Evolutionary conservation across 2,329 filamentous ascomycete species (phyloP), one percentile per base, ranked within the genome.

Genomic region (Claviceps purpurea): DNA sequence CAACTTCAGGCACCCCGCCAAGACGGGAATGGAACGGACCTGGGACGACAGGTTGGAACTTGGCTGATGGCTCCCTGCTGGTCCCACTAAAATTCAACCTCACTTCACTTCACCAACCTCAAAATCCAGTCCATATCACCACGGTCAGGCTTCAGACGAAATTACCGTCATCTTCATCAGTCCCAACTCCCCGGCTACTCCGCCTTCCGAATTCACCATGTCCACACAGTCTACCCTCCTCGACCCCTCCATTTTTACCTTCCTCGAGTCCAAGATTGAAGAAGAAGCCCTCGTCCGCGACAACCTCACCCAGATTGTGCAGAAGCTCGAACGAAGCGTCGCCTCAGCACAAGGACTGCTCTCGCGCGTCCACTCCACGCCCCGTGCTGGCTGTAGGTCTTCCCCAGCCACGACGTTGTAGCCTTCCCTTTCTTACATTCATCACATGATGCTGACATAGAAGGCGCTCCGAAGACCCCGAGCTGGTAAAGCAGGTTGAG

Each of bases 341-440:
- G 81, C 87, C 60, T 82, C 82, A 56, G 84, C 85, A 22, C 87
- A 91, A 62, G 89, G 90, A 45, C 78, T 90, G 51, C 79, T 97
- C 49, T 93, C 91, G 40, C 78, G 88, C 64, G 88, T 93, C 49
- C 93, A 98, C 70, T 93, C 90, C 2, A 95, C 89, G 4, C 83
- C 88, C 13, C 78, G 82, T 55, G 65, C 73, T 22, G 71, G 73
- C 57, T 77, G 76, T 77, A 62, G 56, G 72, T 68, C 51, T 53
- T 52, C 50, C 16, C 34, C 37, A 45, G 30, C 30, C 4, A 34
- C 8, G 30, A 34, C 10, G 22, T 1, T 34, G 10, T 10, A 34
- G 7, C 34, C 1, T 26, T 10, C 13, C 22, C 8, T 13, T 34
- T 16, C 20, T 18, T 3, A 30, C 16, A 22, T 18, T 14, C 8